phyloP scores from a whole-genome alignment of 2,329 filamentous ascomycete species.

The Epichloe sibirici region DNA sequence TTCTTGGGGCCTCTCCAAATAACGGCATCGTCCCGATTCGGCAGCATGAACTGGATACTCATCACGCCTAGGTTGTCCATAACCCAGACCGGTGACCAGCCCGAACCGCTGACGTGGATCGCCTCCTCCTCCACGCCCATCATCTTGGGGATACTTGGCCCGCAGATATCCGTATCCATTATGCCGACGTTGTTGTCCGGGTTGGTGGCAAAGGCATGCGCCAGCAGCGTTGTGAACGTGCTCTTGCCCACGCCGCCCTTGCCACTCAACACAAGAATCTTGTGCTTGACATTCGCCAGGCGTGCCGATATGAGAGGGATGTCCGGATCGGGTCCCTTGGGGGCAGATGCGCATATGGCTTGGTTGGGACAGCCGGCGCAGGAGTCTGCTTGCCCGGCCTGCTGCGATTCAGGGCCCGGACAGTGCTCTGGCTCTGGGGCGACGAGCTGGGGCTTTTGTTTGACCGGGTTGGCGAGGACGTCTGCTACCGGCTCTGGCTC shows the following conservation, averaged over 20 bases:
- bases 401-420: conserved; percentile 72
- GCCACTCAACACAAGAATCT: conserved; percentile 82
- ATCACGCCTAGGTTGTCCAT: conserved; percentile 89
- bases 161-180: conserved; percentile 98
- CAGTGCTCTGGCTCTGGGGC: conserved; percentile 96
- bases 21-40: conserved; percentile 82
- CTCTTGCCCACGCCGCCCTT: conserved; percentile 97
- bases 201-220: conserved; percentile 78
- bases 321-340: conserved; percentile 92
- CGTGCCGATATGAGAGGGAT: conserved; percentile 78
- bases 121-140: conserved; percentile 92
- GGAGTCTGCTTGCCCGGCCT: conserved; percentile 61
- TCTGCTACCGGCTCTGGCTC: conserved; percentile 53
- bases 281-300: conserved; percentile 72
- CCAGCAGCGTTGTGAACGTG: conserved; percentile 80
- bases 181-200: conserved; percentile 72
- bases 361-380: conserved; percentile 96
- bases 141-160: conserved; percentile 95
- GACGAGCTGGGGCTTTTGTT: conserved; percentile 70
- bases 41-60: conserved; percentile 97
- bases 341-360: conserved; percentile 82
- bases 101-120: conserved; percentile 77
- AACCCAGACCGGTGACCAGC: conserved; percentile 95
- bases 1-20: conserved; percentile 99
- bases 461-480: conserved; percentile 63